Percentiles rank a stretch among this genome's conserved stretches.
Conservation (phyloP, 2,329 filamentous ascomycete genomes). For the Arthroderma sp. region DNA sequence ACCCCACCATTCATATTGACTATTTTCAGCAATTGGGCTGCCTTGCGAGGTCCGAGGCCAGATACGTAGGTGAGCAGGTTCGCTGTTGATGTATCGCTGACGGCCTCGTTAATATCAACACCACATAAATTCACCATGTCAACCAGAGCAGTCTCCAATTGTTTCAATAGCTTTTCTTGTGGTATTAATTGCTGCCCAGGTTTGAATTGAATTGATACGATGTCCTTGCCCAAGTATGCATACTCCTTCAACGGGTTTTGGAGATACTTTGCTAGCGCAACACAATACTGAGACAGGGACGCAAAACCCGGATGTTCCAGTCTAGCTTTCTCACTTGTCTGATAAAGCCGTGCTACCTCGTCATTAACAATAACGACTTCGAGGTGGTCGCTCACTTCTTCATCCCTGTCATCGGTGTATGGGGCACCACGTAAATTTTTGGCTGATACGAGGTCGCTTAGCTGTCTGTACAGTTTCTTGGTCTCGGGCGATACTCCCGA, state of each 20-base stretch:
- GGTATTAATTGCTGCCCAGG: constrained; percentile 79
- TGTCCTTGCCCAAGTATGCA: constrained; percentile 76
- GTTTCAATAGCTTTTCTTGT: constrained; percentile 71
- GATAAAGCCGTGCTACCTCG: constrained; percentile 91
- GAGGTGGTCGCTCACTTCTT: constrained; percentile 63
- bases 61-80: constrained; percentile 84
- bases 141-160: constrained; percentile 91
- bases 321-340: constrained; percentile 68
- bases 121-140: constrained; percentile 97
- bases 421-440: constrained; percentile 65
- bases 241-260: constrained; percentile 97
- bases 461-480: constrained; percentile 65
- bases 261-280: constrained; percentile 78
- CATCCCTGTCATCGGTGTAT: constrained; percentile 71
- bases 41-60: constrained; percentile 84
- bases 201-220: constrained; percentile 77
- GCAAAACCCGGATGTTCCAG: constrained; percentile 69
- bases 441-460: constrained; percentile 65
- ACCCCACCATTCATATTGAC: constrained; percentile 84
- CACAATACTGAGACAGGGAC: constrained; percentile 73
- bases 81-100: constrained; percentile 66
- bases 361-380: constrained; percentile 91
- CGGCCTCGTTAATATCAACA: constrained; percentile 87
- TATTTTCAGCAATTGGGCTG: constrained; percentile 69
- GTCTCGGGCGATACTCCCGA: constrained; percentile 83